Evolutionary conservation across 805 yeast genomes (phyloP), one percentile per base, ranked within the genome.

Genomic region (Candida ortonii): DNA sequence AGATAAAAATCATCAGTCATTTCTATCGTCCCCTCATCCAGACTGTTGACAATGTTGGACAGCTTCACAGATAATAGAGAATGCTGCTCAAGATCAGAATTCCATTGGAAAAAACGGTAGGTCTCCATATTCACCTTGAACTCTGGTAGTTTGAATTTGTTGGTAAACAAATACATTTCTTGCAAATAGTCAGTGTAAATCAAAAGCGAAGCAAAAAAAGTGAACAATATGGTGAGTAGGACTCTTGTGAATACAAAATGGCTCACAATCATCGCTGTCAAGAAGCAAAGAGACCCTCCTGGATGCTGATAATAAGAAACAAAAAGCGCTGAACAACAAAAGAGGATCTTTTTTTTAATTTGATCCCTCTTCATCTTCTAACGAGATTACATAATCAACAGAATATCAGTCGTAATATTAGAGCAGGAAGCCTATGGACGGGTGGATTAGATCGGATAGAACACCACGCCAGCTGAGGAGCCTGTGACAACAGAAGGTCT

Each of bases 111-210:
- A 18, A 51, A 38, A 22, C 44, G 46, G 28, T 49, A 56, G 7
- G 49, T 41, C 5, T 40, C 35, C 49, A 54, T 41, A 18, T 41
- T 36, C 1, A 50, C 60, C 13, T 38, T 24, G 25, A 55, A 42
- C 10, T 45, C 46, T 4, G 43, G 32, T 11, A 53, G 23, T 24
- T 47, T 49, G 34, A 55, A 41, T 22, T 45, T 49, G 23, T 48
- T 50, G 29, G 49, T 43, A 28, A 53, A 57, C 10, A 55, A 34
- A 14, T 53, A 52, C 7, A 43, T 28, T 21, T 55, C 61, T 29
- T 55, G 58, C 14, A 53, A 25, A 34, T 49, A 54, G 31, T 55
- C 53, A 3, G 55, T 47, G 34, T 54, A 56, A 9, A 53, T 39
- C 22, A 54, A 31, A 34, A 52, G 19, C 16, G 45, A 33, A 5